Conservation (phyloP, 352 stramenopile genomes). For the Pythium biforme region DNA sequence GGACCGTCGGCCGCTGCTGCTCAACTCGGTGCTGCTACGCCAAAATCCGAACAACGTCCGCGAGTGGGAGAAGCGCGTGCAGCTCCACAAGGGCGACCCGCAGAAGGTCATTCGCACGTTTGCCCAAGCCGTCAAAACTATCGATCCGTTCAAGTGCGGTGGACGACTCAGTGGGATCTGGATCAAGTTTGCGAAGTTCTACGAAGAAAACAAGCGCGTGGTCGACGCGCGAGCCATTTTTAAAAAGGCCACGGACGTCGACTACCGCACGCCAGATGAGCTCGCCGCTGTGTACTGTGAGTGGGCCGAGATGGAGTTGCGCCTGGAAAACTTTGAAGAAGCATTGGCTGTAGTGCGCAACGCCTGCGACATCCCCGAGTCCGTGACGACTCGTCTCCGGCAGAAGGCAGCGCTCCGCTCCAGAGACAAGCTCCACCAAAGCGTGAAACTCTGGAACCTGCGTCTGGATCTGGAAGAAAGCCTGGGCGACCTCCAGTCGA, state of each 20-base stretch:
- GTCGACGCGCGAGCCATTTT: constrained; percentile 93
- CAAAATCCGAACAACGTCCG: constrained; percentile 99
- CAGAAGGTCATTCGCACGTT: constrained; percentile 82
- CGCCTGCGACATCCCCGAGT: constrained; percentile 67
- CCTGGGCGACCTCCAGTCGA: constrained; percentile 94
- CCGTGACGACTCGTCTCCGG: constrained; percentile 44
- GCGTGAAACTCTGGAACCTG: constrained; percentile 95
- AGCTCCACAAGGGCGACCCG: constrained; percentile 70
- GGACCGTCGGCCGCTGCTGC: constrained; percentile 92
- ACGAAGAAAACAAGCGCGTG: constrained; percentile 92
- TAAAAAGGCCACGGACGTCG: constrained; percentile 77
- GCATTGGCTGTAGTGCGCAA: constrained; percentile 88
- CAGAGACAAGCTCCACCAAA: constrained; percentile 88
- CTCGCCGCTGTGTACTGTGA: constrained; percentile 93
- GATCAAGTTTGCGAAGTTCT: constrained; percentile 93
- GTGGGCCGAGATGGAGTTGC: constrained; percentile 96
- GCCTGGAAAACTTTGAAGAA: constrained; percentile 93
- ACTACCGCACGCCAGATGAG: constrained; percentile 89
- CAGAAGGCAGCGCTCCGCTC: constrained; percentile 52
- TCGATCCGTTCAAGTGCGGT: constrained; percentile 81
- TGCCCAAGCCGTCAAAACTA: constrained; percentile 90
- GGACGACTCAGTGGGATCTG: constrained; percentile 93
- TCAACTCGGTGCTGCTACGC: constrained; percentile 94
- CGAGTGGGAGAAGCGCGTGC: constrained; percentile 97
- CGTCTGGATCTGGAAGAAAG: constrained; percentile 98